These are phyloP conservation scores for Psilocybe cubensis DNA, from an alignment of 768 basidiomycete genomes.

Conservation along the genomic window DNA sequence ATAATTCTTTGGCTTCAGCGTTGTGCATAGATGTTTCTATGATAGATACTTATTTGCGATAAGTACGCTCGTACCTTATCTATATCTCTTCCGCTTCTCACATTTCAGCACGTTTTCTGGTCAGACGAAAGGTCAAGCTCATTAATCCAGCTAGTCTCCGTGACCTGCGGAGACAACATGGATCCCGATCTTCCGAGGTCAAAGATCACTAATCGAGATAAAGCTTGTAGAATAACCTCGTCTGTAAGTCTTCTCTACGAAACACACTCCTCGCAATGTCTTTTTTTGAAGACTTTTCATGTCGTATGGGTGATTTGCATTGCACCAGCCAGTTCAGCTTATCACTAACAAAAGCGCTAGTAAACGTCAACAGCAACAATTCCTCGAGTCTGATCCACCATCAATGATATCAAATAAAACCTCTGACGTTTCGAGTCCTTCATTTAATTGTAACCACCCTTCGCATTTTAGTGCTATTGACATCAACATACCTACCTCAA, in stretches of 20 bases:
- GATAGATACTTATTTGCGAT: constrained; percentile 8
- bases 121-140: background rate
- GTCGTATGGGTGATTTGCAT: background rate
- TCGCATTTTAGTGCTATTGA: background rate
- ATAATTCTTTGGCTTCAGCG: background rate
- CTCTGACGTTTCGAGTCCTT: background rate
- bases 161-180: constrained; percentile 15
- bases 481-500: background rate
- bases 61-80: background rate
- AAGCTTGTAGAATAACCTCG: background rate
- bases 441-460: no score
- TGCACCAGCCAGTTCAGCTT: no score
- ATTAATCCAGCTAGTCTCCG: constrained; percentile 10
- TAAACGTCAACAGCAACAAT: no score
- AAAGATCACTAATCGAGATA: constrained; percentile 11
- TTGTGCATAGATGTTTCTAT: background rate
- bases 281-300: background rate
- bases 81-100: constrained; percentile 1
- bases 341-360: no score
- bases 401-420: no score
- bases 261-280: background rate
- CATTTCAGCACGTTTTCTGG: background rate
- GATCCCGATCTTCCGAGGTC: constrained; percentile 3
- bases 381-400: no score
- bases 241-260: background rate